Evolutionary conservation across 75 land plant genomes (phyloP), one percentile per base, ranked within the genome.

Genomic region (Selaginella tamariscina): DNA sequence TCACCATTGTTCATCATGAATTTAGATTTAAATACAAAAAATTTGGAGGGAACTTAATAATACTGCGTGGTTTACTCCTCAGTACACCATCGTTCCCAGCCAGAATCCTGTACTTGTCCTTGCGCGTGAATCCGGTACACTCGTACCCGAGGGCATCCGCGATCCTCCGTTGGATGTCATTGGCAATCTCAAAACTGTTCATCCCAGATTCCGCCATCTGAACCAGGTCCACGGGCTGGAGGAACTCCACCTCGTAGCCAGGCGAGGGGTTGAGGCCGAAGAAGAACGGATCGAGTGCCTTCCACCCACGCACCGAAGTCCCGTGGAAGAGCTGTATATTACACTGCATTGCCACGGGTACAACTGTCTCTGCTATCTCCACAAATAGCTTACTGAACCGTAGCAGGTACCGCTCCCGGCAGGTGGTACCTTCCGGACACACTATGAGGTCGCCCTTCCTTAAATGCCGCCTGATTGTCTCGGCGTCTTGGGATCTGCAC

Each of bases 391-490:
- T 15, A 24, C 74, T 71, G 68, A 64, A 75, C 0, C 74, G 66
- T 33, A 75, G 77, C 0, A 75, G 68, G 32, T 64, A 75, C 21
- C 74, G 77, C 59, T 75, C 77, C 29, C 77, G 24, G 68, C 77
- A 75, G 0, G 77, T 75, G 8, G 77, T 75, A 0, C 77, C 77
- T 26, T 75, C 77, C 0, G 77, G 77, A 29, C 77, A 75, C 2
- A 75, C 33, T 1, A 65, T 31, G 33, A 75, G 30, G 54, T 75
- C 74, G 2, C 68, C 77, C 68, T 27, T 22, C 32, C 26, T 57
- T 2, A 75, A 56, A 0, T 32, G 24, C 18, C 29, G 21, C 1
- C 49, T 55, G 23, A 74, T 74, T 23, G 39, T 74, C 13, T 21
- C 33, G 0, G 74, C 66, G 32, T 74, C 76, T 20, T 31, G 31